A percentile compares a stretch with the other conserved stretches of the same genome.
phyloP scores from a whole-genome alignment of 345 rosid genomes.

The Erucastrum elatum region DNA sequence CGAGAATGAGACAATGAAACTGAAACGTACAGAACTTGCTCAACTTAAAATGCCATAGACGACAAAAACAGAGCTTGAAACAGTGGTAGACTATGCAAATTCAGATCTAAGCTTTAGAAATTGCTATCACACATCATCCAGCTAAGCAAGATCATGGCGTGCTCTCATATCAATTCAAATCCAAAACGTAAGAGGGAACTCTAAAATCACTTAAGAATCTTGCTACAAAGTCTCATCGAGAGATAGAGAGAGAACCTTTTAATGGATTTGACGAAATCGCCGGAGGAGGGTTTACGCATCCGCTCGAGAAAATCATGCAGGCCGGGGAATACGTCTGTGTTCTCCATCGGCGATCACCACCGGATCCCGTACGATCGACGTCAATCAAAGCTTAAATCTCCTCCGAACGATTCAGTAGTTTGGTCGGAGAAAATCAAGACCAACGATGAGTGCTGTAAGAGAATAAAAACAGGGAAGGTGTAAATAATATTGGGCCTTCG shows the following conservation, averaged over 20 bases:
- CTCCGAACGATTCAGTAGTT: not conserved
- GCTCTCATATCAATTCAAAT: not conserved
- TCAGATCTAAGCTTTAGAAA: constrained; percentile 10
- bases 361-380: constrained; percentile 16
- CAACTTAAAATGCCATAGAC: not conserved
- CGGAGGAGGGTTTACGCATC: constrained; percentile 92
- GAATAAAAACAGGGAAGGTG: not conserved
- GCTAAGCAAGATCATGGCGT: not conserved
- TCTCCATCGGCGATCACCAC: constrained; percentile 58
- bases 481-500: not conserved
- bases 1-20: constrained; percentile 84
- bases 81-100: not conserved
- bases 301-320: constrained; percentile 90
- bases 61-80: not conserved
- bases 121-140: not conserved
- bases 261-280: constrained; percentile 90
- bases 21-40: constrained; percentile 41
- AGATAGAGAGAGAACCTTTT: constrained; percentile 57
- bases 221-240: not conserved
- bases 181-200: not conserved
- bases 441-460: not conserved
- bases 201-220: not conserved
- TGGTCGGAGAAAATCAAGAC: not conserved
- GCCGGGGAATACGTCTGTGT: constrained; percentile 70
- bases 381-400: not conserved